Evolutionary conservation across 2,329 filamentous ascomycete species (phyloP).

Genomic region (Aspergillus aculeatinus): DNA sequence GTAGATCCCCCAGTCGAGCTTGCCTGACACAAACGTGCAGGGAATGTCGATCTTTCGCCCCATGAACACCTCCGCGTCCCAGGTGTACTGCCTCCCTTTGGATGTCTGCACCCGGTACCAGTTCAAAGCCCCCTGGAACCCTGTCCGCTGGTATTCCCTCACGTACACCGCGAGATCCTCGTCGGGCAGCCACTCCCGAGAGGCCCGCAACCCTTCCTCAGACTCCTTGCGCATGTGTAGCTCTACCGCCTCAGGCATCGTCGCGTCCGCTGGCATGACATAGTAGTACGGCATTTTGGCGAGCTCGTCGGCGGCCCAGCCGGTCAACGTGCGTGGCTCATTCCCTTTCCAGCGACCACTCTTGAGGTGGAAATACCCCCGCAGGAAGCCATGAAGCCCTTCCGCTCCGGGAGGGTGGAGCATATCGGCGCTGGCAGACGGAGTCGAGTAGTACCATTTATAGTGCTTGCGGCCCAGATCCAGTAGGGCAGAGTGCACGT

Average conservation of each 20-base stretch:
- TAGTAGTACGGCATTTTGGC: conserved; percentile 66
- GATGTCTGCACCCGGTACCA: conserved; percentile 65
- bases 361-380: conserved; percentile 69
- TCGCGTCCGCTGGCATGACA: conserved; percentile 59
- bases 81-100: conserved; percentile 42
- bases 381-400: conserved; percentile 59
- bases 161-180: conserved; percentile 51
- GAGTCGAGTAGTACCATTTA: conserved; percentile 58
- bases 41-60: conserved; percentile 63
- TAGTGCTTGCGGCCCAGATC: conserved; percentile 64
- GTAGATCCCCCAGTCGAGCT: conserved; percentile 66
- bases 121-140: conserved; percentile 66
- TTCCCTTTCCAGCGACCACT: conserved; percentile 61
- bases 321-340: conserved; percentile 52
- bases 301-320: conserved; percentile 59
- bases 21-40: conserved; percentile 61
- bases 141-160: conserved; percentile 59
- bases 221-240: conserved; percentile 55
- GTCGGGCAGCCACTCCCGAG: conserved; percentile 56
- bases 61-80: conserved; percentile 59
- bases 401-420: conserved; percentile 35
- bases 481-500: conserved; percentile 59
- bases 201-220: conserved; percentile 38
- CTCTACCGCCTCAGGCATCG: conserved; percentile 60
- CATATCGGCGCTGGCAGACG: conserved; percentile 39